Evolutionary conservation across 148 eudicot species (phyloP).

Genomic region (Camellia granthamiana): DNA sequence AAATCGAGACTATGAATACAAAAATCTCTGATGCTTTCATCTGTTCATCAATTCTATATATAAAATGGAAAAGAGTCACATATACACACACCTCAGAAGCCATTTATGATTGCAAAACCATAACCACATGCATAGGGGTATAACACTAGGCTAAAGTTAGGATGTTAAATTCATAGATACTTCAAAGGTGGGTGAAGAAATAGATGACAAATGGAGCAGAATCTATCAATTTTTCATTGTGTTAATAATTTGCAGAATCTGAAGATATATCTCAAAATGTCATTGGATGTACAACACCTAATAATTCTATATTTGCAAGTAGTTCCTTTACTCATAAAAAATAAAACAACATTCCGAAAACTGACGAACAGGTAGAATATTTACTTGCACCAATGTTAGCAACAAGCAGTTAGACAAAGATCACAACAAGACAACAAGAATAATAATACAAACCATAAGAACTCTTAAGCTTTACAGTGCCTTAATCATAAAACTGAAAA

Average conservation of each 20-base stretch:
- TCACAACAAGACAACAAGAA: too few species aligned
- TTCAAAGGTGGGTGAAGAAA: not conserved
- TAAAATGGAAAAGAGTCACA: not conserved
- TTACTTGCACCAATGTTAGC: too few species aligned
- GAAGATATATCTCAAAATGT: not conserved
- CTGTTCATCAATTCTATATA: not conserved
- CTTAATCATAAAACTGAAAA: too few species aligned
- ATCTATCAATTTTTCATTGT: too few species aligned
- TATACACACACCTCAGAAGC: not conserved
- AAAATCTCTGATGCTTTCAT: not conserved
- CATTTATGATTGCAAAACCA: not conserved
- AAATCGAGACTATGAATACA: not conserved
- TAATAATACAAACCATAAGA: too few species aligned
- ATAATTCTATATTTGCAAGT: not conserved
- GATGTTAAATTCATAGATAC: not conserved
- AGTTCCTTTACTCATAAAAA: not conserved
- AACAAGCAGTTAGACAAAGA: too few species aligned
- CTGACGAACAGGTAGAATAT: too few species aligned
- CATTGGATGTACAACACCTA: not conserved
- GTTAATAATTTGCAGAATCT: not conserved
- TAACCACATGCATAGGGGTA: not conserved
- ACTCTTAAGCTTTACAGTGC: too few species aligned
- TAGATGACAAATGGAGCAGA: too few species aligned
- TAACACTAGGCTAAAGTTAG: too few species aligned
- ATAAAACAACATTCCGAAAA: not conserved